Evolutionary conservation across 306 rosid genomes (phyloP).

Genomic region (Ormosia emarginata): DNA sequence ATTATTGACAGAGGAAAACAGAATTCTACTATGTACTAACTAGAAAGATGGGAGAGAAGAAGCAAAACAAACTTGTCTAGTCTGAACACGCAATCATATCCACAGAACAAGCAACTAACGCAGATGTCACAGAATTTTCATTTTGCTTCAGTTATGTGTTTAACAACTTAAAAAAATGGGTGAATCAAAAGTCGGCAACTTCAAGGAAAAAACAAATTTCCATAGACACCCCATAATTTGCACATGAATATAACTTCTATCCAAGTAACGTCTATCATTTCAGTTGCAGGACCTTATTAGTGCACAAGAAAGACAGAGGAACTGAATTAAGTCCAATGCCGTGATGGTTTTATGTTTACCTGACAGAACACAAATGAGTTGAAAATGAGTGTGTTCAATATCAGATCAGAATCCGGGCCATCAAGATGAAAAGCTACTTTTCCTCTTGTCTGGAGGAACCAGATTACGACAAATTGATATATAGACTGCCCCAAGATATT

Average conservation of each 20-base stretch:
- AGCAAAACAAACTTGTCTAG: neutral
- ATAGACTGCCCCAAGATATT: slow-evolving; percentile 87
- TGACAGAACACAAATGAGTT: slow-evolving; percentile 95
- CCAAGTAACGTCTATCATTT: neutral
- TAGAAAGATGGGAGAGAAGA: neutral
- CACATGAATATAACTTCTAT: neutral
- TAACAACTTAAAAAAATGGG: neutral
- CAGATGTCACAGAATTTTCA: neutral
- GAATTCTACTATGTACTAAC: neutral
- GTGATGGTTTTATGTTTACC: slow-evolving; percentile 47
- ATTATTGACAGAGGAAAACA: slow-evolving; percentile 5
- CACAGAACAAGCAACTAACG: neutral
- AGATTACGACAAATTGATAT: slow-evolving; percentile 76
- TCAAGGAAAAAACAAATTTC: neutral
- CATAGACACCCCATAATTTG: neutral
- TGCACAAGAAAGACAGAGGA: neutral
- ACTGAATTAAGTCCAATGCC: neutral
- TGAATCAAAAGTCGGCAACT: neutral
- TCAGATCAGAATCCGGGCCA: slow-evolving; percentile 70
- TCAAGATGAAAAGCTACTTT: slow-evolving; percentile 61
- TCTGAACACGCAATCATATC: slow-evolving; percentile 6
- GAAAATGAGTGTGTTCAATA: slow-evolving; percentile 87
- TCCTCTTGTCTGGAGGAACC: slow-evolving; percentile 94
- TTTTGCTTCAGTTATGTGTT: neutral
- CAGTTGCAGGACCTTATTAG: neutral